Conservation (phyloP, 139 green algal genomes). For the Micromonas pusilla region DNA sequence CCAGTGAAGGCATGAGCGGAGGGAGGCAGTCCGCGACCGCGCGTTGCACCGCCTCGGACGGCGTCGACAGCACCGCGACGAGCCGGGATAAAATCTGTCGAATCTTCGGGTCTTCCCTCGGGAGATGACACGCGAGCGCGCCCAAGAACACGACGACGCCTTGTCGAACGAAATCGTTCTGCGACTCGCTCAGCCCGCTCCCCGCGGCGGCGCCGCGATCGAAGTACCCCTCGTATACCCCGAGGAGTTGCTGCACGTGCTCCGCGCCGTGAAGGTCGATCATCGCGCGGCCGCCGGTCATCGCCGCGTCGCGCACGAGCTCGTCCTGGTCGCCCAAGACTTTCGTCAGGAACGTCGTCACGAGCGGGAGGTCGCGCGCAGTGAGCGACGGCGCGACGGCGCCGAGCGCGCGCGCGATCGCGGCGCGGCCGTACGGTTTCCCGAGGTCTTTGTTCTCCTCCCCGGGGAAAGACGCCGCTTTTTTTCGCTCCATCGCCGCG, state of each 20-base stretch:
- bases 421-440: neutral
- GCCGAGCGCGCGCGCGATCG: neutral
- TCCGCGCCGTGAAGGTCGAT: slow-evolving; percentile 12
- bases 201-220: neutral
- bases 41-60: slow-evolving; percentile 9
- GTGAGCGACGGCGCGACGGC: neutral
- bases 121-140: neutral
- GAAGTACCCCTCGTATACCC: slow-evolving; percentile 13
- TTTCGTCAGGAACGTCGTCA: slow-evolving; percentile 11
- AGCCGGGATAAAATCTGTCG: slow-evolving; percentile 5
- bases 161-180: neutral
- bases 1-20: slow-evolving; percentile 62
- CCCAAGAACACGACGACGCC: slow-evolving; percentile 19
- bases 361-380: neutral
- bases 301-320: neutral
- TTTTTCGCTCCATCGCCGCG: neutral
- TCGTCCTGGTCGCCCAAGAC: neutral
- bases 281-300: neutral
- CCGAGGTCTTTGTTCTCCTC: neutral
- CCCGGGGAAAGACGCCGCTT: neutral
- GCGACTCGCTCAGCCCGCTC: neutral
- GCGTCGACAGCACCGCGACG: slow-evolving; percentile 13
- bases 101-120: slow-evolving; percentile 4
- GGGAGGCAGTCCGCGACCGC: slow-evolving; percentile 51
- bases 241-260: neutral